Evolutionary conservation across 1,284 basidiomycete genomes (phyloP), one percentile per base, ranked within the genome.

Genomic region (Ceratobasidium sp.): DNA sequence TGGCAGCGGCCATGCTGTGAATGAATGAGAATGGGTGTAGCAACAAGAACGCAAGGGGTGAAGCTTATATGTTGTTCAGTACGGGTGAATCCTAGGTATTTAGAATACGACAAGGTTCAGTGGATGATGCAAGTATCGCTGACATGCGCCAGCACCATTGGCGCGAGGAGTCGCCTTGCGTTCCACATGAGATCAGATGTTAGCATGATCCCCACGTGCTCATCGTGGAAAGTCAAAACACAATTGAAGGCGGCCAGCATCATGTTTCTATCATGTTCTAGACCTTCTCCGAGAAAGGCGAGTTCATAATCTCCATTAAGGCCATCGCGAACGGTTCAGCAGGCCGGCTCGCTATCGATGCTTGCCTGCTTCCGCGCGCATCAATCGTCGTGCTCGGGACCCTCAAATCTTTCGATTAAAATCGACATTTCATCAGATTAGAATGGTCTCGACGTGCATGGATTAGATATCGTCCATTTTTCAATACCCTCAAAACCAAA

Each of bases 161-260:
- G 56, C 56, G 56, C 56, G 28, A 49, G 20, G 70, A 61, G 42
- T 40, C 53, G 53, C 73, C 66, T 77, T 69, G 64, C 23, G 28
- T 55, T 58, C n/a, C 63, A 66, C 63, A 58, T 64, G 64, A 46
- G 26, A 70, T 66, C 75, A 77, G 75, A 69, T 77, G 44, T 20
- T 55, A 70, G 12, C 69, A 58, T 55, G 13, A 13, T 33, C 40
- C 75, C 75, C 75, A 77, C 75, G 75, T 77, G 75, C 75, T 55
- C 64, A 53, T 68, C 23, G 12, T 53, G 61, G 60, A 40, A 56
- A 70, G 49, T 23, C 63, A 60, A 60, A 61, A 61, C 18, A 26
- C 18, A 75, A 12, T 46, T 56, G 53, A 60, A 49, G 40, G n/a
- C 40, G 20, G 39, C 56, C n/a, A 23, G 60, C 42, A 66, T 66